These are phyloP conservation scores for Metschnikowia vanudenii DNA, from an alignment of 805 yeast genomes.

Conservation along the genomic window DNA sequence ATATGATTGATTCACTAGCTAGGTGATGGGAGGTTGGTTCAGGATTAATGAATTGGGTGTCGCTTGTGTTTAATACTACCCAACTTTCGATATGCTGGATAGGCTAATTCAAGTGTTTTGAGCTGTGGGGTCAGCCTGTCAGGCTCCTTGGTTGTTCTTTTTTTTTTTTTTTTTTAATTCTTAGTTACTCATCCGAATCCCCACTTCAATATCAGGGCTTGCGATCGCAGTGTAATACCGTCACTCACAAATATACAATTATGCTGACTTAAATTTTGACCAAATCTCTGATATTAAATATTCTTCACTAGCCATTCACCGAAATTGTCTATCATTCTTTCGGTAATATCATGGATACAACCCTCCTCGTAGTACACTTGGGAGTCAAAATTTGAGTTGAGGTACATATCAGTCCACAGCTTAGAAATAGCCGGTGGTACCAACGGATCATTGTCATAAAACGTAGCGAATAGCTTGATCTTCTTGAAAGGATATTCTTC, in stretches of 20 bases:
- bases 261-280: not conserved
- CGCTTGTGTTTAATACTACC: no score
- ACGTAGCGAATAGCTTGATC: slow-evolving; percentile 36
- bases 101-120: no score
- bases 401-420: slow-evolving; percentile 33
- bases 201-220: no score
- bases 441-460: slow-evolving; percentile 35
- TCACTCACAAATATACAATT: not conserved
- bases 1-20: no score
- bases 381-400: slow-evolving; percentile 24
- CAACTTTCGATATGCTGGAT: no score
- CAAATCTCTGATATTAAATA: not conserved
- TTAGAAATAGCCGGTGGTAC: slow-evolving; percentile 36
- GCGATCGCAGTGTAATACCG: no score
- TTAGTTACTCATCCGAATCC: no score
- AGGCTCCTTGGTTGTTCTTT: no score
- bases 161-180: no score
- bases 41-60: no score
- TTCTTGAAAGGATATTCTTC: slow-evolving; percentile 33
- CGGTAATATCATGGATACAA: slow-evolving; percentile 34
- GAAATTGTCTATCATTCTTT: slow-evolving; percentile 34
- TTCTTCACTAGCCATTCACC: slow-evolving; percentile 28
- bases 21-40: no score
- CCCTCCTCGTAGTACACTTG: slow-evolving; percentile 31
- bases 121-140: no score